Conservation (phyloP, 345 rosid genomes). For the Ricinus communis region DNA sequence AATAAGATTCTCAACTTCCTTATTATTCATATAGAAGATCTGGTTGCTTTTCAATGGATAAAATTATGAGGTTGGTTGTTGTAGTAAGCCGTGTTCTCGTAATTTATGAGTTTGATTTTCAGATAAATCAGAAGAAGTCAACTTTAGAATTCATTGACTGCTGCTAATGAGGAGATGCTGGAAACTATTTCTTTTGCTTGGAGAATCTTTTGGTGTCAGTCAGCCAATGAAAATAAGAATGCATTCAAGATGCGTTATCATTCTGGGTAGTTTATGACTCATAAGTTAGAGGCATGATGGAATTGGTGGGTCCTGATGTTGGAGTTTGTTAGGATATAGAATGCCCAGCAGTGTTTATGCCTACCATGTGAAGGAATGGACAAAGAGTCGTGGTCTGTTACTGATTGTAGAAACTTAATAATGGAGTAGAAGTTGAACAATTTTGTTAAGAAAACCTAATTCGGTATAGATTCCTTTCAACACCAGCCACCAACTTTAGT, state of each 20-base stretch:
- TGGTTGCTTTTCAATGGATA: neutral
- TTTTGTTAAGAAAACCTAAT: neutral
- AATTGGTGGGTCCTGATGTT: constrained; percentile 1
- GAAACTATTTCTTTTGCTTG: neutral
- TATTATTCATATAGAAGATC: neutral
- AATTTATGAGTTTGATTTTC: neutral
- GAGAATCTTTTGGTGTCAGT: neutral
- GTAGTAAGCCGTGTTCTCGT: neutral
- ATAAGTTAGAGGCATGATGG: neutral
- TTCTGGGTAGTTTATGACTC: constrained; percentile 2
- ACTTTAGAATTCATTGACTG: neutral
- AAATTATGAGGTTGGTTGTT: neutral
- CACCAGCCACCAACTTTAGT: too few species aligned
- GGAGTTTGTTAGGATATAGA: neutral
- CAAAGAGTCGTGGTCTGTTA: neutral
- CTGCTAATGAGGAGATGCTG: neutral
- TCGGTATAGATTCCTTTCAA: too few species aligned
- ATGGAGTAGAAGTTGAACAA: neutral
- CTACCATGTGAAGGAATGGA: constrained; percentile 15
- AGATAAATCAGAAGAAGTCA: neutral
- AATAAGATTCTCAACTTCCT: too few species aligned
- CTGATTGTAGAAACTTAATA: neutral
- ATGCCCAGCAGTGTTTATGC: neutral
- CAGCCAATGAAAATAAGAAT: neutral
- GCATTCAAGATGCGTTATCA: neutral